Evolutionary conservation across 768 basidiomycete genomes (phyloP), one percentile per base, ranked within the genome.

Genomic region (Tulasnella calospora): DNA sequence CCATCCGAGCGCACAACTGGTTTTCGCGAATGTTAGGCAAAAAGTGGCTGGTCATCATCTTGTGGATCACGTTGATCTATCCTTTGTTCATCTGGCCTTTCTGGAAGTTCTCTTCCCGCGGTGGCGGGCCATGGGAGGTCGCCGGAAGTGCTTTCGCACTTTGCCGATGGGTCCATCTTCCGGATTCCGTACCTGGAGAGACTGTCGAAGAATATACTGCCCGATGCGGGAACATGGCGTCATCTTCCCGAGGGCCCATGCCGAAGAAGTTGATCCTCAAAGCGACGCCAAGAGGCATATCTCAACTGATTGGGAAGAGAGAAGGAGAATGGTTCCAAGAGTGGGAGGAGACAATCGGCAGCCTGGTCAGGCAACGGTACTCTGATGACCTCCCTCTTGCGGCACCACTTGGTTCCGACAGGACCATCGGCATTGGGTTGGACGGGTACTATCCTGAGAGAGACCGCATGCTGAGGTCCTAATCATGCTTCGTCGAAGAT

Each of bases 311-410:
- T 1, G 94, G 94, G 7, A 81, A 89, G 77, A 87, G 87, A 79
- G 94, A 95, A 83, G 91, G 90, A 10, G 89, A 91, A 80, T 96
- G 94, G 94, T 92, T 94, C 83, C 88, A 87, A 82, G 86, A 86
- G 75, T 95, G 94, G 93, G 92, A 94, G 81, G 86, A 86, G 35
- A 86, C 89, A 0, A 93, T 96, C 76, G 86, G 85, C 61, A 86
- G 88, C 33, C 89, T 89, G 0, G 92, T 94, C 23, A 81, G 80
- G 69, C 79, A 80, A 79, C 78, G 80, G 57, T 81, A 81, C 79
- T 73, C 79, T 67, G 35, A 41, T 36, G 47, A 33, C 27, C 78
- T 74, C 35, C 78, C 79, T 35, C 41, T 80, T 19, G 23, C 33
- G 21, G 36, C 33, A 23, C 79, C 79, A 10, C 23, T 72, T 12